phyloP scores from a whole-genome alignment of 2,329 filamentous ascomycete genomes.

The Penicillium sp. region DNA sequence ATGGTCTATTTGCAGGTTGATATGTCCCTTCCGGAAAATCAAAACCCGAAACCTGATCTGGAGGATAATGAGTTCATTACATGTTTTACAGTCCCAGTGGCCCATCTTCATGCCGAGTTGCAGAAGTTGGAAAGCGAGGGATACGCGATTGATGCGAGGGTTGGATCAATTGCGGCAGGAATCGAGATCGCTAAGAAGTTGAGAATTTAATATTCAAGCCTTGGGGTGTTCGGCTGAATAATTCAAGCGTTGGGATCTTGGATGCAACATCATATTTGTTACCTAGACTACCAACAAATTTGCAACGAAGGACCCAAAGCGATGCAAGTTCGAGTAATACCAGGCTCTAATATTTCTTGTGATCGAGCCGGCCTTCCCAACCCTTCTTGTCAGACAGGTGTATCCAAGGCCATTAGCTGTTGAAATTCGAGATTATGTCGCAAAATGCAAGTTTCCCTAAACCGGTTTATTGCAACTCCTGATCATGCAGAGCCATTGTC shows the following conservation, averaged over 20 bases:
- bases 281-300: too few species aligned
- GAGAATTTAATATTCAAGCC: constrained; percentile 18
- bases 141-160: constrained; percentile 74
- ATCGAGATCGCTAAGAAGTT: constrained; percentile 67
- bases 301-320: too few species aligned
- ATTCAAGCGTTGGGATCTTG: not conserved
- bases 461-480: too few species aligned
- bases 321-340: too few species aligned
- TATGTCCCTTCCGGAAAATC: constrained; percentile 66
- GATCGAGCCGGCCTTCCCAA: too few species aligned
- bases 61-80: constrained; percentile 83
- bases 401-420: too few species aligned
- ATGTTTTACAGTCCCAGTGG: constrained; percentile 68
- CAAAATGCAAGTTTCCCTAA: not conserved
- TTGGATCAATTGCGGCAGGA: constrained; percentile 75
- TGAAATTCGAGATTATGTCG: not conserved
- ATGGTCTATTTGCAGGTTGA: constrained; percentile 72
- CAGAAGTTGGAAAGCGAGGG: constrained; percentile 67
- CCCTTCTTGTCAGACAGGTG: too few species aligned
- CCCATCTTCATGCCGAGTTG: constrained; percentile 65
- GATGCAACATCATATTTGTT: not conserved
- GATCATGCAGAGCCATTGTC: constrained; percentile 56
- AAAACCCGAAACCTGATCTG: constrained; percentile 65
- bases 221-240: not conserved
- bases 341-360: too few species aligned